These are phyloP conservation scores for Colletotrichum echinochloae DNA, from an alignment of 2,329 filamentous ascomycete genomes.

Conservation along the genomic window DNA sequence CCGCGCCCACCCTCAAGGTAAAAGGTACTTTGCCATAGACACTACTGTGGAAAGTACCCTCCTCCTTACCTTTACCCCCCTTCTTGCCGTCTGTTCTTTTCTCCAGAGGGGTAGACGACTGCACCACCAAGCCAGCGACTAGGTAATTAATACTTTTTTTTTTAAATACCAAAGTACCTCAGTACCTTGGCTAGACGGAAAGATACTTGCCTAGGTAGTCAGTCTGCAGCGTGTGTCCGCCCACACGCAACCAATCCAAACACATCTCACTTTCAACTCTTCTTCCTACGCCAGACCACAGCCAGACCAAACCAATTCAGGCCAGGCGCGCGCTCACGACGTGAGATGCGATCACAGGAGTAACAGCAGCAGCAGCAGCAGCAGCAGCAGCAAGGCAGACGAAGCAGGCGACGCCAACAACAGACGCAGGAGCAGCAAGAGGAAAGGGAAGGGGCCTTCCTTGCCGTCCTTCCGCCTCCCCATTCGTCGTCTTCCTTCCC, in stretches of 20 bases:
- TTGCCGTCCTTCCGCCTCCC: background rate
- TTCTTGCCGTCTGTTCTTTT: conserved; percentile 16
- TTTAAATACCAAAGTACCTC: conserved; percentile 32
- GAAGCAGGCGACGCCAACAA: background rate
- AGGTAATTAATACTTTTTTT: too few relatives aligned
- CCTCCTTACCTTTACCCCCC: conserved; percentile 19
- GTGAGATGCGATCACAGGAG: background rate
- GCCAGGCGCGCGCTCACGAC: conserved; percentile 14
- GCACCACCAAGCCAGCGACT: conserved; percentile 10
- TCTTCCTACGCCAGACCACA: background rate
- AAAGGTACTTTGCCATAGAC: conserved; percentile 30
- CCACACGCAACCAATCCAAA: conserved; percentile 29
- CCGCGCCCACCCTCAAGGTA: conserved; percentile 28
- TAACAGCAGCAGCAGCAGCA: background rate
- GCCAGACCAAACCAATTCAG: conserved; percentile 20
- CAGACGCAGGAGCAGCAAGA: background rate
- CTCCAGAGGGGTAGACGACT: conserved; percentile 2
- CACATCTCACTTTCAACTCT: background rate
- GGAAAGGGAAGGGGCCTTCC: background rate
- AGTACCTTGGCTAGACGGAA: conserved; percentile 24
- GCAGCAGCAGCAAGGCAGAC: background rate
- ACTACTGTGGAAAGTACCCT: conserved; percentile 28
- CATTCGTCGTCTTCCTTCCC: background rate
- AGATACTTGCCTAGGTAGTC: conserved; percentile 27
- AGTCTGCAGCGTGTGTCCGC: conserved; percentile 17